phyloP scores from a whole-genome alignment of 441 rosid species.

The Gossypium laxum region DNA sequence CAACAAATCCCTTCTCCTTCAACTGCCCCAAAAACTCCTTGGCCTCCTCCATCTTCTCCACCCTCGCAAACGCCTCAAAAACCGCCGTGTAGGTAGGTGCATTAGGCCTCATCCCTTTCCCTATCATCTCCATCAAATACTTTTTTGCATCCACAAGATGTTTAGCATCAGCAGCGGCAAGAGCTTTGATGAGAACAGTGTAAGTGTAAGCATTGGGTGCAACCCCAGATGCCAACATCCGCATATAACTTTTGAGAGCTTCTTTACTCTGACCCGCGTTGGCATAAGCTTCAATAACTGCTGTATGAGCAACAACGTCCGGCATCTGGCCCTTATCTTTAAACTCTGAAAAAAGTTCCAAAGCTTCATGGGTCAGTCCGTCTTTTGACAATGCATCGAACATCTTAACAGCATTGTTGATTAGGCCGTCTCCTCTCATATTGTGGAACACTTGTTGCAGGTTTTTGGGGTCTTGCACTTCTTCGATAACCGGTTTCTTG shows the following conservation, averaged over 20 bases:
- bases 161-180: slow-evolving; percentile 36
- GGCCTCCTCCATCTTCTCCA: slow-evolving; percentile 37
- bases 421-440: slow-evolving; percentile 47
- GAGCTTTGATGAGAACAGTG: slow-evolving; percentile 50
- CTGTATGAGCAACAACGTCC: slow-evolving; percentile 60
- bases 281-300: slow-evolving; percentile 58
- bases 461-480: slow-evolving; percentile 50
- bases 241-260: slow-evolving; percentile 43
- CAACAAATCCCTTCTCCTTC: slow-evolving; percentile 39
- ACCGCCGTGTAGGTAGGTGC: slow-evolving; percentile 39
- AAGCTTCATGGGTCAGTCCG: slow-evolving; percentile 62
- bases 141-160: slow-evolving; percentile 33
- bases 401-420: slow-evolving; percentile 58
- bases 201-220: slow-evolving; percentile 63
- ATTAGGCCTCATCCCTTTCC: slow-evolving; percentile 46
- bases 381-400: slow-evolving; percentile 72
- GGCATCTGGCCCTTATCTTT: slow-evolving; percentile 60
- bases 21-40: slow-evolving; percentile 30
- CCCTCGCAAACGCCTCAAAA: slow-evolving; percentile 43
- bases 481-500: slow-evolving; percentile 34
- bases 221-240: slow-evolving; percentile 57
- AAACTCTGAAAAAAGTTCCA: slow-evolving; percentile 54
- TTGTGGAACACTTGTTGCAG: slow-evolving; percentile 53
- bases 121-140: slow-evolving; percentile 54
- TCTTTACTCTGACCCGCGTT: slow-evolving; percentile 56